Evolutionary conservation across 805 yeast species (phyloP), one percentile per base, ranked within the genome.

Genomic region (Kuraishia capsulata): DNA sequence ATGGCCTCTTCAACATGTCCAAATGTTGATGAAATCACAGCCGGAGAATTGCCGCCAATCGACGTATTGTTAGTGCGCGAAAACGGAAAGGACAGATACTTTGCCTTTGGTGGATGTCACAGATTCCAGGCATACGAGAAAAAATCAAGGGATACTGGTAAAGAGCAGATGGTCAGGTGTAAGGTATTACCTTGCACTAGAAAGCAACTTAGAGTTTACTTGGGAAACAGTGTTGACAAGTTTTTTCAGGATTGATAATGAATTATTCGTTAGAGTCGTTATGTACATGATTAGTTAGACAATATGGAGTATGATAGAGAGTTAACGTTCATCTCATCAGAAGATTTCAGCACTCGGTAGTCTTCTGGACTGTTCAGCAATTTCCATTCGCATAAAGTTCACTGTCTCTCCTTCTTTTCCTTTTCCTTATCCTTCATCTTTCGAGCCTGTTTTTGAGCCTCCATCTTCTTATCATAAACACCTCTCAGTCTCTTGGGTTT

Each of bases 41-140:
- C 78, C 6, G 88, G 88, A 2, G 81, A 80, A 46, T 58, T 85
- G 29, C 95, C 96, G 2, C 90, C 95, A 1, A 69, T 87, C 13
- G 96, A 86, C 56, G 87, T 86, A 0, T 59, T 86, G 44, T 67
- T 69, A 28, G 83, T 85, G 2, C 65, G 79, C 32, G 81, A 81
- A 31, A 54, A 70, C 5, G 90, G 86, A 2, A 59, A 72, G 36
- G 66, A 59, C 28, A 70, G 69, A 54, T 85, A 80, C 51, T 85
- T 83, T 57, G 94, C 89, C 1, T 86, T 86, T 59, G 96, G 95
- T 5, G 95, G 95, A 0, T 86, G 96, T 53, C 96, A 86, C 53
- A 59, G 96, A 44, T 81, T 86, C 47, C 95, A 86, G 55, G 95
- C 95, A 0, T 87, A 87, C 52, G 92, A 85, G 41, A 67, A 64